Percentiles rank a stretch among this genome's conserved stretches.
phyloP scores from a whole-genome alignment of 1,284 basidiomycete genomes.

The Acaromyces ingoldii region DNA sequence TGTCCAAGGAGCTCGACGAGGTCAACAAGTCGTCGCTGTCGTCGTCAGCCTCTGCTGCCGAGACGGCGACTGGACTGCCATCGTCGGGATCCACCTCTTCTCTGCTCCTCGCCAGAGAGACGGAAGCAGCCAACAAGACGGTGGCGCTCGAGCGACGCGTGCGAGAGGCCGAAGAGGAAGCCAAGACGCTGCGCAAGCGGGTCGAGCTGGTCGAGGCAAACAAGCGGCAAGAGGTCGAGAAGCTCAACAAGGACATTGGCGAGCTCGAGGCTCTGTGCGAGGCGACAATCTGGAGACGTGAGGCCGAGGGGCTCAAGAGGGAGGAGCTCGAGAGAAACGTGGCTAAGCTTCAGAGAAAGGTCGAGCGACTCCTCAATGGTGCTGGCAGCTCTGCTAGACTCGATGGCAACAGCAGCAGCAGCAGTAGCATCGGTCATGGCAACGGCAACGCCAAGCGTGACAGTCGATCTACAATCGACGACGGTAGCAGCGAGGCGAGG shows the following conservation, averaged over 20 bases:
- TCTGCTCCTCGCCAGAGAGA: slow-evolving; percentile 16
- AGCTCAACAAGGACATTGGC: slow-evolving; percentile 10
- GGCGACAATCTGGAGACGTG: slow-evolving; percentile 9
- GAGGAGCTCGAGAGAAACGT: slow-evolving; percentile 7
- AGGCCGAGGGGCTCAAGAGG: slow-evolving; percentile 13
- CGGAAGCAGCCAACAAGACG: too few relatives aligned
- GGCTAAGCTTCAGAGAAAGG: slow-evolving; percentile 9
- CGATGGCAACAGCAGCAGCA: too few relatives aligned
- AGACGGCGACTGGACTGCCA: too few relatives aligned
- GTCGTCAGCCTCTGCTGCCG: slow-evolving; percentile 10
- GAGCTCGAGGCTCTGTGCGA: slow-evolving; percentile 20
- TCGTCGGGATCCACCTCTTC: too few relatives aligned
- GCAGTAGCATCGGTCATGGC: too few relatives aligned
- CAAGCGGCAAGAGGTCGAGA: slow-evolving; percentile 15
- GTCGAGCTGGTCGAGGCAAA: slow-evolving; percentile 10
- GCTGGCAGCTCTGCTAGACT: too few relatives aligned
- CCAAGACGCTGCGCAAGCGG: slow-evolving; percentile 19
- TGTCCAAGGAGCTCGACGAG: too few relatives aligned
- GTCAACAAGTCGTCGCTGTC: neutral
- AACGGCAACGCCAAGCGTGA: too few relatives aligned
- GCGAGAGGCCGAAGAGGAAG: slow-evolving; percentile 21
- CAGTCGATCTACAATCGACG: too few relatives aligned
- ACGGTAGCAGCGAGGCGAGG: too few relatives aligned
- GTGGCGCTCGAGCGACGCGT: slow-evolving; percentile 24
- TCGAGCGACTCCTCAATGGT: slow-evolving; percentile 7